These are phyloP conservation scores for Boletus subcaerulescens DNA, from an alignment of 768 basidiomycete species.

Conservation along the genomic window DNA sequence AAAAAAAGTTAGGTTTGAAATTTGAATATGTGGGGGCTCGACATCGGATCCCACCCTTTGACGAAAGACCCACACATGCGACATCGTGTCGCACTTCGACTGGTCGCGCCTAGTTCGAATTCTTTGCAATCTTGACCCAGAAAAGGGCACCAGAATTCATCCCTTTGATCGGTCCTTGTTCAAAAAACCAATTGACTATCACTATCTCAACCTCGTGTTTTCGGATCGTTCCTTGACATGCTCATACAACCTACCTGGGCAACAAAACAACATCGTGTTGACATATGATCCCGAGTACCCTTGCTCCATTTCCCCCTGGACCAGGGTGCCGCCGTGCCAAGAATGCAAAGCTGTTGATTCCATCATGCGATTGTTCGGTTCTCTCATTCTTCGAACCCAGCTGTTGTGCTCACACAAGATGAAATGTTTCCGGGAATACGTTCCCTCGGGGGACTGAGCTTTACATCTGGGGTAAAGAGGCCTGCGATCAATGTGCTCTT, in stretches of 20 bases:
- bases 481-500: slow-evolving; percentile 4
- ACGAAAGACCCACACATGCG: not conserved
- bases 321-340: not conserved
- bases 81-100: not conserved
- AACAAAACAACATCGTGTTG: not conserved
- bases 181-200: slow-evolving; percentile 10
- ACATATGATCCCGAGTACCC: not conserved
- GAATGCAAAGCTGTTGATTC: not conserved
- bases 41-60: not conserved
- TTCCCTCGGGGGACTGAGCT: slow-evolving; percentile 8
- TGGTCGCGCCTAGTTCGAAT: not conserved
- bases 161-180: not conserved
- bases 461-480: slow-evolving; percentile 16
- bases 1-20: slow-evolving; percentile 1
- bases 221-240: slow-evolving; percentile 4
- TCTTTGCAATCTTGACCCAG: not conserved
- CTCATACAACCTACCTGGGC: not conserved
- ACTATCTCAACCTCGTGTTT: slow-evolving; percentile 10
- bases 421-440: slow-evolving; percentile 1
- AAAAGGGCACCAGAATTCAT: not conserved
- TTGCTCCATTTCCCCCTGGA: not conserved
- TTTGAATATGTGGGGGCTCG: not conserved
- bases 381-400: not conserved
- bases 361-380: not conserved
- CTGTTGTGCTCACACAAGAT: slow-evolving; percentile 2